Percentiles rank a stretch among this genome's conserved stretches.
Evolutionary conservation across 140 eudicot species (phyloP).

Genomic region (Erigeron philadelphicus): DNA sequence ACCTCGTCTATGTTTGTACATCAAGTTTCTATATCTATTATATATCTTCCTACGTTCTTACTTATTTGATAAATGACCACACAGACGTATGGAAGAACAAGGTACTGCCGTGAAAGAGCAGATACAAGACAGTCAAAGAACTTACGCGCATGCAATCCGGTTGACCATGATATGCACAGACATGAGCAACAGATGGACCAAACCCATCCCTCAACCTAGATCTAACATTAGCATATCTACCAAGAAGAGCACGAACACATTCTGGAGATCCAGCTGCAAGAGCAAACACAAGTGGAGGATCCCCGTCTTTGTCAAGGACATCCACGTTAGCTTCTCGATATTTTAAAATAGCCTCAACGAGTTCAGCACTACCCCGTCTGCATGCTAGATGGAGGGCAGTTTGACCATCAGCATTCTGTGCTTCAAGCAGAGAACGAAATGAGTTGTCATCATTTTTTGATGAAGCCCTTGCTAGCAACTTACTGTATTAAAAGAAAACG

Average conservation of each 20-base stretch:
- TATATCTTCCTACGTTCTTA: neutral
- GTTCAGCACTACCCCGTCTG: constrained; percentile 87
- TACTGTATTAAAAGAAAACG: constrained; percentile 39
- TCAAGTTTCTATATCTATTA: neutral
- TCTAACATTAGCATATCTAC: constrained; percentile 73
- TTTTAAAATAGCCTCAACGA: constrained; percentile 75
- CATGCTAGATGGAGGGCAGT: constrained; percentile 98
- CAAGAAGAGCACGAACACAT: constrained; percentile 88
- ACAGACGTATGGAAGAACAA: neutral
- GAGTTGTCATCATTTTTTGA: constrained; percentile 39
- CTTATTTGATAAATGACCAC: neutral
- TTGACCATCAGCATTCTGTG: constrained; percentile 92
- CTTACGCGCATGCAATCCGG: constrained; percentile 99
- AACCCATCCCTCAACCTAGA: constrained; percentile 87
- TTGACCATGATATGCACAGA: constrained; percentile 99
- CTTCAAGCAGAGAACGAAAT: constrained; percentile 62
- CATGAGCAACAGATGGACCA: constrained; percentile 99
- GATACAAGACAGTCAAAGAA: constrained; percentile 18
- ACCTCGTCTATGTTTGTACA: neutral
- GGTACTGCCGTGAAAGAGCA: no score
- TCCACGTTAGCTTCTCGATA: constrained; percentile 79
- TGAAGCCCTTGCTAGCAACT: constrained; percentile 69
- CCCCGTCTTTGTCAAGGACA: constrained; percentile 93
- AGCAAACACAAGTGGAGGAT: constrained; percentile 95
- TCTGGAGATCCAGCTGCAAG: constrained; percentile 99